Evolutionary conservation across 345 rosid species (phyloP).

Genomic region (Linum usitatissimum): DNA sequence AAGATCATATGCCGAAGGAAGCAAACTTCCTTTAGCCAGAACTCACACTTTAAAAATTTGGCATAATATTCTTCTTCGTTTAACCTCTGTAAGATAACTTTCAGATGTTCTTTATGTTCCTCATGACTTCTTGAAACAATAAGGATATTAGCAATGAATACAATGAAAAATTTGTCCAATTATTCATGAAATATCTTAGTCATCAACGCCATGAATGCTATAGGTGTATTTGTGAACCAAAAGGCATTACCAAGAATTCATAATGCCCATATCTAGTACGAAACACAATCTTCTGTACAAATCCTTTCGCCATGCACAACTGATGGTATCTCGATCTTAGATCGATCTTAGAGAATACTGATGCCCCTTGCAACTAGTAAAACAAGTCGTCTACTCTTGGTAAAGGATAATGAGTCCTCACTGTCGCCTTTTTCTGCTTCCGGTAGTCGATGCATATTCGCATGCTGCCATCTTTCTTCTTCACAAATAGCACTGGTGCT

Average conservation of each 20-base stretch:
- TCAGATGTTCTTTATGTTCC: no score
- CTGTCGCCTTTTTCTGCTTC: background rate
- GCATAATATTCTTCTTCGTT: no score
- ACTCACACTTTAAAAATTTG: no score
- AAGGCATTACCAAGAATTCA: no score
- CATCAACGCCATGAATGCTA: background rate
- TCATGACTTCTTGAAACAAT: no score
- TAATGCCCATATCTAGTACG: background rate
- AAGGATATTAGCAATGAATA: no score
- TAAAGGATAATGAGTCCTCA: background rate
- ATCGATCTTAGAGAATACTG: background rate
- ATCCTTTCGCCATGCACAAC: background rate
- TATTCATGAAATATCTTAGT: background rate
- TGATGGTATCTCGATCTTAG: background rate
- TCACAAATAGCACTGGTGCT: background rate
- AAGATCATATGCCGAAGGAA: no score
- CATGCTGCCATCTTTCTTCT: background rate
- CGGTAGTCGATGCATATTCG: background rate
- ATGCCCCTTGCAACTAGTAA: background rate
- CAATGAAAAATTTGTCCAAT: no score
- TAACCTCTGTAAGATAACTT: no score
- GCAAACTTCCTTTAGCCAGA: no score
- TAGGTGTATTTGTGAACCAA: no score
- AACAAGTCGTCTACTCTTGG: background rate
- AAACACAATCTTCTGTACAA: background rate